Conservation (phyloP, 768 basidiomycete genomes). For the Lyophyllum atratum region DNA sequence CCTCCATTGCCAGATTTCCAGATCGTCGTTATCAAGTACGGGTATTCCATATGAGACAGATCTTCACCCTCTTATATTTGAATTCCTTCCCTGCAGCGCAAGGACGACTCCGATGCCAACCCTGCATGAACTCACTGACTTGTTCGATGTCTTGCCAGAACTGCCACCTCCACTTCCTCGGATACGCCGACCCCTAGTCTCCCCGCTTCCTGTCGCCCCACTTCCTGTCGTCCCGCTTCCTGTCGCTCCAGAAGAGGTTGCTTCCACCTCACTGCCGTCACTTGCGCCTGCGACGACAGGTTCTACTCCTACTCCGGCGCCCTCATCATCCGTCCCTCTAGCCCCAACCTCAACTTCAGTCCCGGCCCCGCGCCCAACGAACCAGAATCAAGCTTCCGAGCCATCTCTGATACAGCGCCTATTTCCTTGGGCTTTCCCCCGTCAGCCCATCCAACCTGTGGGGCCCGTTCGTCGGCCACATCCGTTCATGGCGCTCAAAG, state of each 20-base stretch:
- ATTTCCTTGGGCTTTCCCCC: slow-evolving; percentile 26
- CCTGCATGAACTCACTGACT: slow-evolving; percentile 69
- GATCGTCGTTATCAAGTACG: slow-evolving; percentile 84
- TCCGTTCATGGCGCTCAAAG: slow-evolving; percentile 80
- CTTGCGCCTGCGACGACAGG: not conserved
- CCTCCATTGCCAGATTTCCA: slow-evolving; percentile 85
- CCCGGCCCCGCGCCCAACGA: not conserved
- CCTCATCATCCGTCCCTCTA: not conserved
- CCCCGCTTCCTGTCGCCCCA: slow-evolving; percentile 13
- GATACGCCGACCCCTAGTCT: slow-evolving; percentile 30
- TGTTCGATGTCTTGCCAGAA: slow-evolving; percentile 75
- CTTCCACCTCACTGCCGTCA: not conserved
- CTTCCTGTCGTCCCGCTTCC: slow-evolving; percentile 14
- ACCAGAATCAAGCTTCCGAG: not conserved
- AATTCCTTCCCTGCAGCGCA: slow-evolving; percentile 52
- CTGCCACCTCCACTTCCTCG: slow-evolving; percentile 62
- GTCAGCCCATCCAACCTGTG: slow-evolving; percentile 10
- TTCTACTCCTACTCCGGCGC: not conserved
- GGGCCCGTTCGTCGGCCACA: slow-evolving; percentile 47
- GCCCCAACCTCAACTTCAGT: not conserved
- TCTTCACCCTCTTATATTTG: not conserved
- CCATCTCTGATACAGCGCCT: slow-evolving; percentile 28
- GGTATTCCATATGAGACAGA: slow-evolving; percentile 8
- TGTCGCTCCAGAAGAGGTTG: slow-evolving; percentile 1
- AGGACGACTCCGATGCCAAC: slow-evolving; percentile 82